Base-by-base conservation (phyloP, 805 yeast species). In the Candida insectorum region DNA sequence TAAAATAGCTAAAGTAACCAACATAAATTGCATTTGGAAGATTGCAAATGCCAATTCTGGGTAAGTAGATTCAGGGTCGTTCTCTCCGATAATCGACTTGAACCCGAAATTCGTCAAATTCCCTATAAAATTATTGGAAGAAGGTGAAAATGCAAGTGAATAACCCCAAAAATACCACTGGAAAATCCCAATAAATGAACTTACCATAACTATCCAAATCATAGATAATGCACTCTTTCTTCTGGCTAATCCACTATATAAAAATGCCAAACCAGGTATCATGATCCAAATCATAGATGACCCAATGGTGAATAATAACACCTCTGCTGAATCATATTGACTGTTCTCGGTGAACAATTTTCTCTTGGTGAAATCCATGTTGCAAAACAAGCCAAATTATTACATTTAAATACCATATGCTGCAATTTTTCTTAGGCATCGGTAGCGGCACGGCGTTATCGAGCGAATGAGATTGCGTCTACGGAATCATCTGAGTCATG, bases 111-210 rank as follows among this genome's bases (percentile, higher is more conserved):
- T 72, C 47, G 79, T 80, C 47, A 91, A 60, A 56, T 91, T 81
- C 5, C 98, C 98, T 47, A 91, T 91, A 56, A 81, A 93, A 27
- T 81, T 78, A 58, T 89, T 88, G 21, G 81, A 65, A 2, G 96
- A 87, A n/a, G 71, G 49, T 0, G 91, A 78, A 51, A 93, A 88
- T 4, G 97, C 94, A 26, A 91, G 62, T 0, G 96, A 86, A 56
- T 86, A 89, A n/a, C 96, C 97, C 96, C 97, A 93, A 55, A 91
- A 87, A 59, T 88, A 91, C 97, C 97, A 91, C 55, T 88, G 96
- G 52, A 88, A 77, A 34, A 77, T 71, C 1, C 84, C 87, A 6
- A 87, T 77, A 43, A 82, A 71, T 5, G 85, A 78, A 5, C 87
- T 74, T 73, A 81, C 74, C 25, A 86, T 55, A n/a, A 77, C 78